phyloP scores from a whole-genome alignment of 148 eudicot genomes.

The Salicornia ramosissima region DNA sequence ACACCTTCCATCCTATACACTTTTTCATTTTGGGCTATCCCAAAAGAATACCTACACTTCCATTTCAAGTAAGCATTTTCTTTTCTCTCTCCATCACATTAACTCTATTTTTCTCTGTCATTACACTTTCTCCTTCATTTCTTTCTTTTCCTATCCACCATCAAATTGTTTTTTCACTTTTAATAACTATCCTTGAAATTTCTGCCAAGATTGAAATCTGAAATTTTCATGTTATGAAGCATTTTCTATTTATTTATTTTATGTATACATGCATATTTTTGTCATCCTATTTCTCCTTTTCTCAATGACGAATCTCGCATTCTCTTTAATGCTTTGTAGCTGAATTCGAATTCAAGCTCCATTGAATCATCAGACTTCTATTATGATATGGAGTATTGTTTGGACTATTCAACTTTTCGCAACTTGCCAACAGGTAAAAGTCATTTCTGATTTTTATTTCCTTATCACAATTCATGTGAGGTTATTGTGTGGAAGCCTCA shows the following conservation, averaged over 20 bases:
- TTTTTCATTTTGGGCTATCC: background rate
- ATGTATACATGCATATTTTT: background rate
- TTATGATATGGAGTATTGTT: conserved; percentile 89
- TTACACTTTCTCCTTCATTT: too few relatives aligned
- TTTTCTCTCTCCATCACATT: background rate
- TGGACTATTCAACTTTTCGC: conserved; percentile 82
- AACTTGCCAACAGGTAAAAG: conserved; percentile 50
- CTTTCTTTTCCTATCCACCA: too few relatives aligned
- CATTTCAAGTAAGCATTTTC: background rate
- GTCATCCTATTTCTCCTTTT: background rate
- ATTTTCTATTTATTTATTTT: too few relatives aligned
- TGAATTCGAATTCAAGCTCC: conserved; percentile 34
- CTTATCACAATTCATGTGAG: background rate
- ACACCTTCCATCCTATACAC: background rate
- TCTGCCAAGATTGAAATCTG: too few relatives aligned
- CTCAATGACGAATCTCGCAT: background rate
- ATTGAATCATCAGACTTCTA: conserved; percentile 54
- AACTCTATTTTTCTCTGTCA: background rate
- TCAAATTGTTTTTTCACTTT: too few relatives aligned
- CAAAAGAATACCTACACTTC: background rate
- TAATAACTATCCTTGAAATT: too few relatives aligned
- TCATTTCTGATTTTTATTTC: background rate
- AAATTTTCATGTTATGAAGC: too few relatives aligned
- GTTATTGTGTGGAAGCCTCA: background rate
- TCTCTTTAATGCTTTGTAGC: conserved; percentile 39